Evolutionary conservation across 306 rosid genomes (phyloP).

Genomic region (Argentina anserina): DNA sequence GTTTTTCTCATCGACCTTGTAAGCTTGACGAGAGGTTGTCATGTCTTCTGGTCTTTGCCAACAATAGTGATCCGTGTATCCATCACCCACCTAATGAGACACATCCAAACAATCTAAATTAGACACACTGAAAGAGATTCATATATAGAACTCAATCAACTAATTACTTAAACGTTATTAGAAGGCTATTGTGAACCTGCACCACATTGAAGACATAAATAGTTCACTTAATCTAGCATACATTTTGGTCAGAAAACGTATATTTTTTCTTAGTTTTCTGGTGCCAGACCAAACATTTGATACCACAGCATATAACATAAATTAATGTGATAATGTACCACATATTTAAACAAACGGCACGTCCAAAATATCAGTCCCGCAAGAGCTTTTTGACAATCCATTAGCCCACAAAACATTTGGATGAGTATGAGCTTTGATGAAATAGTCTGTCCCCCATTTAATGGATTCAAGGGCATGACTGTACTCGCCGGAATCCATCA

Average conservation of each 20-base stretch:
- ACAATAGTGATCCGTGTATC: constrained; percentile 78
- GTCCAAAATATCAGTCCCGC: not conserved
- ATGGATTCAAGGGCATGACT: constrained; percentile 69
- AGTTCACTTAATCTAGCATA: not conserved
- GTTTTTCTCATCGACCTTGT: constrained; percentile 46
- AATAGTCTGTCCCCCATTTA: constrained; percentile 94
- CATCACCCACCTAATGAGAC: constrained; percentile 69
- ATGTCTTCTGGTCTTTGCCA: constrained; percentile 95
- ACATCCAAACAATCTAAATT: not conserved
- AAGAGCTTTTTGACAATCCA: not conserved
- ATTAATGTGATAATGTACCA: not conserved
- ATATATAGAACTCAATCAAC: no score
- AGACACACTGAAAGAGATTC: not conserved
- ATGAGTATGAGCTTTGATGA: constrained; percentile 75
- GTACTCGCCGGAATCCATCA: constrained; percentile 54
- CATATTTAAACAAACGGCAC: not conserved
- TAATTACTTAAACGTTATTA: not conserved
- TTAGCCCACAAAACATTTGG: constrained; percentile 72
- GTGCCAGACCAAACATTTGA: not conserved
- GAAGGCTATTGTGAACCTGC: not conserved
- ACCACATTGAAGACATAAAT: not conserved
- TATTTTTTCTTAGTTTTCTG: not conserved
- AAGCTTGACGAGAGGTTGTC: constrained; percentile 75
- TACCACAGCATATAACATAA: not conserved
- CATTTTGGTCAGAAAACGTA: not conserved